Evolutionary conservation across 2,329 filamentous ascomycete species (phyloP).

Genomic region (Fusarium armeniacum): DNA sequence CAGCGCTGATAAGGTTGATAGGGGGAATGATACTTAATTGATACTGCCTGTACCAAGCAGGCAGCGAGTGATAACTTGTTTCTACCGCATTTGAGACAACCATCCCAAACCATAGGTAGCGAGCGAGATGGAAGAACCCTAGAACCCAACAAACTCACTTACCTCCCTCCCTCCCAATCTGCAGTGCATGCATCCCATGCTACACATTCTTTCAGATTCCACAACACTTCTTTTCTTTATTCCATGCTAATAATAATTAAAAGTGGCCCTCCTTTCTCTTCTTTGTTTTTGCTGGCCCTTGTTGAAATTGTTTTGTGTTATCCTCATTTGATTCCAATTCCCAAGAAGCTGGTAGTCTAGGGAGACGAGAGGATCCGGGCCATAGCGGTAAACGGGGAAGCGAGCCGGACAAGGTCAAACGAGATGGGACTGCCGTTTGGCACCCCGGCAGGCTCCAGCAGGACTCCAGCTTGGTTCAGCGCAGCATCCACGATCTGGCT

Average conservation of each 20-base stretch:
- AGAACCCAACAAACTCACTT: constrained; percentile 27
- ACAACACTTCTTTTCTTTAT: constrained; percentile 24
- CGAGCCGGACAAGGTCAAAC: constrained; percentile 47
- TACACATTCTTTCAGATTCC: constrained; percentile 28
- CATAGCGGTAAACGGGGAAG: constrained; percentile 46
- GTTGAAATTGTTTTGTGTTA: constrained; percentile 41
- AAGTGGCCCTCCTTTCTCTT: constrained; percentile 34
- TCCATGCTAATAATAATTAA: constrained; percentile 12
- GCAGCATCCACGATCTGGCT: constrained; percentile 44
- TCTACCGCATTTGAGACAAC: constrained; percentile 18
- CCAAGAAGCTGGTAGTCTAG: constrained; percentile 48
- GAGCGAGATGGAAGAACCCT: constrained; percentile 27
- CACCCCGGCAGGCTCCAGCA: constrained; percentile 38
- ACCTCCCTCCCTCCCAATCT: background rate
- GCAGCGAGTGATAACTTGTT: constrained; percentile 13
- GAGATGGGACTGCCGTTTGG: constrained; percentile 47
- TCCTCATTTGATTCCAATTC: constrained; percentile 44
- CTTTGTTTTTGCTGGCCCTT: constrained; percentile 31
- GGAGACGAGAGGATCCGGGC: constrained; percentile 42
- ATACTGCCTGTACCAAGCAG: background rate
- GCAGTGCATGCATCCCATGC: constrained; percentile 1
- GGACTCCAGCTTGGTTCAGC: constrained; percentile 12
- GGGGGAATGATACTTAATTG: constrained; percentile 30
- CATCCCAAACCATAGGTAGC: constrained; percentile 4
- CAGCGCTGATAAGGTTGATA: constrained; percentile 45